Percentiles rank a stretch among this genome's conserved stretches.
Evolutionary conservation across 768 basidiomycete species (phyloP).

Genomic region (Sporobolomyces pararoseus): DNA sequence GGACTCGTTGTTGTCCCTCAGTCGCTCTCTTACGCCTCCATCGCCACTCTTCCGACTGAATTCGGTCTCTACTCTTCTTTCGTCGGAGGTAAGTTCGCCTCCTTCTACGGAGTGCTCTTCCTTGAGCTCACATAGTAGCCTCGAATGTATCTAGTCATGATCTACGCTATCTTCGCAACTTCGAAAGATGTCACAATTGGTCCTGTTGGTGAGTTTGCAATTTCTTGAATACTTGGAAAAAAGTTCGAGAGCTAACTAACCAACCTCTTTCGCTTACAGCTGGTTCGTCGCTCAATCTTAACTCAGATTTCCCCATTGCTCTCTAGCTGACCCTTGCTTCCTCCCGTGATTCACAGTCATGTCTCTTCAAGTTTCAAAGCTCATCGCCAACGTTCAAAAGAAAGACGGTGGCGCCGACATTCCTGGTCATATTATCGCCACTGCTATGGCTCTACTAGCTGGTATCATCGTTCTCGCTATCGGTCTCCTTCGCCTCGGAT

Average conservation of each 20-base stretch:
- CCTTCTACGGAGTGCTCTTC: neutral
- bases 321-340: too few relatives aligned
- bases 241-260: too few relatives aligned
- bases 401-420: conserved; percentile 39
- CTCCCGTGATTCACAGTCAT: conserved; percentile 66
- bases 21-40: conserved; percentile 54
- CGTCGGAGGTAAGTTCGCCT: conserved; percentile 58
- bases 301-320: too few relatives aligned
- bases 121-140: neutral
- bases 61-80: conserved; percentile 96
- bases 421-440: conserved; percentile 71
- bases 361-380: conserved; percentile 66
- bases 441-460: conserved; percentile 73
- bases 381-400: conserved; percentile 33
- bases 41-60: conserved; percentile 74
- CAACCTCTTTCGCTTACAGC: too few relatives aligned
- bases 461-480: conserved; percentile 89
- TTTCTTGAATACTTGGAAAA: too few relatives aligned
- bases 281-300: too few relatives aligned
- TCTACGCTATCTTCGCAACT: conserved; percentile 94
- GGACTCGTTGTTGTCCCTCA: conserved; percentile 95
- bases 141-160: conserved; percentile 58
- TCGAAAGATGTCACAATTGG: conserved; percentile 98
- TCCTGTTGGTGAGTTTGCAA: conserved; percentile 65
- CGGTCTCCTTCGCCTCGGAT: conserved; percentile 82